These are phyloP conservation scores for Lithohypha guttulata DNA, from an alignment of 2,329 filamentous ascomycete species.

Conservation along the genomic window DNA sequence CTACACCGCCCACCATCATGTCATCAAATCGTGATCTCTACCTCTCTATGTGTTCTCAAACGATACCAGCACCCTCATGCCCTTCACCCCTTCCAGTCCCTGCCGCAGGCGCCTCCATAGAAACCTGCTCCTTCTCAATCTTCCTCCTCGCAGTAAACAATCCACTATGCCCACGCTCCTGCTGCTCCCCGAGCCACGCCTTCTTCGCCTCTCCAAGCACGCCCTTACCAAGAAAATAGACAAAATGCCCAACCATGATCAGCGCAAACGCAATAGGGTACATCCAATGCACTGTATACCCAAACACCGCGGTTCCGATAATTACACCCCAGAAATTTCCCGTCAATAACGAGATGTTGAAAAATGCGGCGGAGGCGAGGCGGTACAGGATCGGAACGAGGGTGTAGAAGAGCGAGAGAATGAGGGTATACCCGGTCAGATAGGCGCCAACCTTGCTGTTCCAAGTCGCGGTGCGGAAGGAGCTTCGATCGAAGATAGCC, in stretches of 20 bases:
- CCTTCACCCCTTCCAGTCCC: conserved; percentile 14
- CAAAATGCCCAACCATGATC: conserved; percentile 73
- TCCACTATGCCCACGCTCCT: conserved; percentile 69
- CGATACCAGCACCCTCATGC: conserved; percentile 16
- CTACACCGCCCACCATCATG: too few relatives aligned
- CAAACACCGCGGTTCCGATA: conserved; percentile 80
- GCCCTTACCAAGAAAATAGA: conserved; percentile 79
- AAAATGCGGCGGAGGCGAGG: conserved; percentile 83
- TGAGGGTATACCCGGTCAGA: conserved; percentile 78
- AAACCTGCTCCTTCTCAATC: conserved; percentile 32
- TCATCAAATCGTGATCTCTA: not conserved
- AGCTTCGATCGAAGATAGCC: conserved; percentile 75
- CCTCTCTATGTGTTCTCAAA: conserved; percentile 10
- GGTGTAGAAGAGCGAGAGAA: conserved; percentile 75
- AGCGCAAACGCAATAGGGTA: conserved; percentile 93
- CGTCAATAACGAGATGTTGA: conserved; percentile 89
- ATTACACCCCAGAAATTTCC: conserved; percentile 96
- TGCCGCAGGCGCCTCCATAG: conserved; percentile 8
- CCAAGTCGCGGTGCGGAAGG: conserved; percentile 57
- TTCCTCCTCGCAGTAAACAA: conserved; percentile 76
- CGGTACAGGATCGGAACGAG: conserved; percentile 79
- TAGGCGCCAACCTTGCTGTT: conserved; percentile 63
- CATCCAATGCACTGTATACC: conserved; percentile 68
- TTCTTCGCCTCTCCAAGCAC: conserved; percentile 81
- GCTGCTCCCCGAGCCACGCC: conserved; percentile 83